Evolutionary conservation across 2,329 filamentous ascomycete species (phyloP).

Genomic region (Dendryphion nanum): DNA sequence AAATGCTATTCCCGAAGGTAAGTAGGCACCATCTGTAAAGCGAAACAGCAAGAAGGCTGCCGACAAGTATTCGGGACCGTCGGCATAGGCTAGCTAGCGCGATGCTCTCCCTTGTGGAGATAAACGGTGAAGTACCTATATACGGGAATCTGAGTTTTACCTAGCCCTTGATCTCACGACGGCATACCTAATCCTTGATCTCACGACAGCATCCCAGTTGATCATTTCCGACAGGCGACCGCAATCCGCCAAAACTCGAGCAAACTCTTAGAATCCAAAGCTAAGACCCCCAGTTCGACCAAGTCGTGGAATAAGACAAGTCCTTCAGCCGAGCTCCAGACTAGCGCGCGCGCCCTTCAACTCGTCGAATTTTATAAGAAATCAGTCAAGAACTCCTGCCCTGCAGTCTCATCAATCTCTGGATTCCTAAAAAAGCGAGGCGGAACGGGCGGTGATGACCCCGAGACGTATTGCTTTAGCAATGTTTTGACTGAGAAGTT

Average conservation of each 20-base stretch:
- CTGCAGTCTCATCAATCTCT: conserved; percentile 6
- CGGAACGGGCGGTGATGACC: conserved; percentile 18
- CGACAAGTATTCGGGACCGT: background rate
- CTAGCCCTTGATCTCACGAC: background rate
- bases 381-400: conserved; percentile 4
- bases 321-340: conserved; percentile 9
- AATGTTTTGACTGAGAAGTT: conserved; percentile 19
- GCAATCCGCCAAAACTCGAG: conserved; percentile 15
- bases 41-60: background rate
- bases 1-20: background rate
- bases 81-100: conserved; percentile 6
- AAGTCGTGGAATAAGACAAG: conserved; percentile 14
- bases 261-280: conserved; percentile 12
- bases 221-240: conserved; percentile 6
- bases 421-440: conserved; percentile 13
- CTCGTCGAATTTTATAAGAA: conserved; percentile 6
- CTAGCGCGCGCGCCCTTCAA: conserved; percentile 7
- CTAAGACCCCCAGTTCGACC: conserved; percentile 10
- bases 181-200: background rate
- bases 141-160: conserved; percentile 12
- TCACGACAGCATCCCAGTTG: background rate
- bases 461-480: conserved; percentile 15
- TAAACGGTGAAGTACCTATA: conserved; percentile 13
- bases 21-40: background rate
- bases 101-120: conserved; percentile 16